A percentile compares a stretch with the other conserved stretches of the same genome.
Conservation (phyloP, 768 basidiomycete species). For the Trametes gibbosa region DNA sequence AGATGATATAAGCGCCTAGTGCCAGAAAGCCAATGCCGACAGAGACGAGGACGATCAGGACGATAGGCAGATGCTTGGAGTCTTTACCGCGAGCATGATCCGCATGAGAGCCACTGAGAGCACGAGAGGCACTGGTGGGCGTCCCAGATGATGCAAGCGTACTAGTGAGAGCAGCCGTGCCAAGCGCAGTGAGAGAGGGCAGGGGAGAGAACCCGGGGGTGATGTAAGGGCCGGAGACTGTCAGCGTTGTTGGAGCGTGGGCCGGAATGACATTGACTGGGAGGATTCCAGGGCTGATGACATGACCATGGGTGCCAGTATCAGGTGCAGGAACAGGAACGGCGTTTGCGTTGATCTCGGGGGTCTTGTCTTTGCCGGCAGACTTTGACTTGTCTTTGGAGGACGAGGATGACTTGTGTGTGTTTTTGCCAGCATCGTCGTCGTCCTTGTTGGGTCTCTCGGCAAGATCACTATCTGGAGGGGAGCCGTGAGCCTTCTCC, state of each 20-base stretch:
- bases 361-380: not conserved
- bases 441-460: constrained; percentile 11
- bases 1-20: constrained; percentile 45
- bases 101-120: constrained; percentile 10
- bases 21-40: constrained; percentile 50
- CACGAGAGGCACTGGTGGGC: constrained; percentile 9
- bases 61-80: constrained; percentile 42
- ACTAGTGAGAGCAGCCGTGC: not conserved
- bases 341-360: constrained; percentile 31
- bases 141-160: not conserved
- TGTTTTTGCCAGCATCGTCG: not conserved
- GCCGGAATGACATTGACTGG: constrained; percentile 22
- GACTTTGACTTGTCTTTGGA: constrained; percentile 15
- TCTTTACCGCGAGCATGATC: not conserved
- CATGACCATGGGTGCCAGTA: constrained; percentile 27
- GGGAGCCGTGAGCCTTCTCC: not conserved
- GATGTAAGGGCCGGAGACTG: not conserved
- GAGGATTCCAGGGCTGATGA: constrained; percentile 27
- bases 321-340: constrained; percentile 53
- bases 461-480: constrained; percentile 1
- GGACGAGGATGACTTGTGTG: constrained; percentile 6
- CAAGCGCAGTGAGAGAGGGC: constrained; percentile 18
- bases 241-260: constrained; percentile 7
- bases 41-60: constrained; percentile 51
- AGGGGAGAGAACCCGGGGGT: constrained; percentile 23